Percentiles rank a stretch among this genome's conserved stretches.
phyloP scores from a whole-genome alignment of 352 stramenopile species.

The Pythium biforme region DNA sequence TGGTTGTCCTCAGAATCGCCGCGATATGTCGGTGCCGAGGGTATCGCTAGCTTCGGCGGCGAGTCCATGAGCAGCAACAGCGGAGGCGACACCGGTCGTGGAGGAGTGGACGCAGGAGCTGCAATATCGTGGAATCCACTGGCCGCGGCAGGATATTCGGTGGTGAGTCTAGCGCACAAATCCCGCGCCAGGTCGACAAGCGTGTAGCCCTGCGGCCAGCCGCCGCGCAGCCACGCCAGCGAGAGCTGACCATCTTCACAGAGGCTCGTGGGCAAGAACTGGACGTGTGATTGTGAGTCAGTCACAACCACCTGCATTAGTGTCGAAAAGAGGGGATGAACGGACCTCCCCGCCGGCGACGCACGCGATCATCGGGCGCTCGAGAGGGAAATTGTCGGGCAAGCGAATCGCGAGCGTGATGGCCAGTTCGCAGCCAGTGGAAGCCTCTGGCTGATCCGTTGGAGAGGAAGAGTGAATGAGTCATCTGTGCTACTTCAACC shows the following conservation, averaged over 20 bases:
- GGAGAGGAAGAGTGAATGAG: background rate
- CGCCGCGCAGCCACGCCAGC: constrained; percentile 49
- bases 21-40: constrained; percentile 37
- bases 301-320: too few species aligned
- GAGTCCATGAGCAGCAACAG: constrained; percentile 9
- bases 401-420: constrained; percentile 51
- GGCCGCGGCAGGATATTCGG: too few species aligned
- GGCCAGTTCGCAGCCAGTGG: constrained; percentile 31
- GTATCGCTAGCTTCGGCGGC: constrained; percentile 19
- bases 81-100: constrained; percentile 22
- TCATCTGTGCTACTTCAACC: background rate
- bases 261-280: constrained; percentile 41
- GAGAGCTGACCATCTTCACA: constrained; percentile 35
- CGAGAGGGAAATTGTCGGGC: constrained; percentile 36
- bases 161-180: constrained; percentile 34
- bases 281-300: too few species aligned
- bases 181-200: constrained; percentile 47
- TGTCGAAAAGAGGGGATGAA: too few species aligned
- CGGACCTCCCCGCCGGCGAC: constrained; percentile 45
- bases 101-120: background rate
- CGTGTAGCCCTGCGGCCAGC: constrained; percentile 56
- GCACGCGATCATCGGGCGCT: constrained; percentile 46
- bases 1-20: background rate
- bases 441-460: constrained; percentile 32
- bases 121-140: background rate